Percentiles rank a stretch among this genome's conserved stretches.
These are phyloP conservation scores for Aspergillus candidus DNA, from an alignment of 2,329 filamentous ascomycete species.

Conservation along the genomic window DNA sequence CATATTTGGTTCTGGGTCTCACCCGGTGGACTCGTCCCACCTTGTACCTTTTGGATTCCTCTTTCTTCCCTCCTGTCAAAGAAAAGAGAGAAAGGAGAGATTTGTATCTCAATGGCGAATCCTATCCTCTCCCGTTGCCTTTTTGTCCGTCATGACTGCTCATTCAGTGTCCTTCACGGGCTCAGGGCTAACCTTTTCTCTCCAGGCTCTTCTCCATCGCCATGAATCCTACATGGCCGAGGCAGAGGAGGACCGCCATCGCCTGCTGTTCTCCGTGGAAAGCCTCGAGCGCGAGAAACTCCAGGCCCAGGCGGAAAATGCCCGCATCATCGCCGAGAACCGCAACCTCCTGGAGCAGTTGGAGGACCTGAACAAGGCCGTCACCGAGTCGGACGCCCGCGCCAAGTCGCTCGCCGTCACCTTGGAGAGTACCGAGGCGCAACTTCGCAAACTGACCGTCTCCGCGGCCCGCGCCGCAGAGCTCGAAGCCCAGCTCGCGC, in stretches of 20 bases:
- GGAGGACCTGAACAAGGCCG: conserved; percentile 72
- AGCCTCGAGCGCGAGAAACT: conserved; percentile 68
- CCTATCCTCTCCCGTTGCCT: conserved; percentile 25
- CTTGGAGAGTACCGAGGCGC: conserved; percentile 69
- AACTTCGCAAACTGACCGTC: conserved; percentile 66
- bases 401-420: conserved; percentile 71
- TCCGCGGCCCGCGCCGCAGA: conserved; percentile 69
- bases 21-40: no score
- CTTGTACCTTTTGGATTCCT: no score
- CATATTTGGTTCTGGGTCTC: no score
- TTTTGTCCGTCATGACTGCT: conserved; percentile 27
- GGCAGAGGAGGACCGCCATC: conserved; percentile 74
- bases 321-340: conserved; percentile 75
- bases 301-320: conserved; percentile 69
- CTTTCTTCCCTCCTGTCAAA: not conserved
- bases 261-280: conserved; percentile 67
- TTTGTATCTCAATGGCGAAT: conserved; percentile 18
- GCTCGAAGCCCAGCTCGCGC: conserved; percentile 71
- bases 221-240: conserved; percentile 94
- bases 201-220: conserved; percentile 81
- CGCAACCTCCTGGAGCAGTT: conserved; percentile 73
- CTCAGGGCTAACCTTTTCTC: conserved; percentile 62
- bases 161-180: conserved; percentile 12
- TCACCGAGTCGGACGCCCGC: conserved; percentile 71
- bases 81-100: not conserved